phyloP scores from a whole-genome alignment of 2,329 filamentous ascomycete genomes.

The Sordariomycetes sp. region DNA sequence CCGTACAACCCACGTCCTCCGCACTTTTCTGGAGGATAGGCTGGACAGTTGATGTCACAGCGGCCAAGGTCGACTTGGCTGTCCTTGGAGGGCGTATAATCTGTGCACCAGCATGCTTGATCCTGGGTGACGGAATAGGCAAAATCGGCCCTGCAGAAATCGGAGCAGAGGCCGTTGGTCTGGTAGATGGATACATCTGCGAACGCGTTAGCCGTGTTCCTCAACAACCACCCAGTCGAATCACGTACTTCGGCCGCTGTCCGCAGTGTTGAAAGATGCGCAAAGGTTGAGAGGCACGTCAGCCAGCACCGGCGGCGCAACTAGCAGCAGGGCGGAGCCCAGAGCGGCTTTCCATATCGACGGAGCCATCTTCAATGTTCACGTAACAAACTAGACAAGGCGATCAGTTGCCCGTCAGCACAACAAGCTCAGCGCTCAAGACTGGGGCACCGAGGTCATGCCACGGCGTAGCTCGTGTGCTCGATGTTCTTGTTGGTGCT shows the following conservation, averaged over 20 bases:
- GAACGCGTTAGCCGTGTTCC: slow-evolving; percentile 3
- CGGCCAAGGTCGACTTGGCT: slow-evolving; percentile 27
- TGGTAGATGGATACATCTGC: slow-evolving; percentile 50
- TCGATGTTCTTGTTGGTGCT: not conserved
- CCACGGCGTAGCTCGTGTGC: not conserved
- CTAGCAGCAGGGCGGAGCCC: not conserved
- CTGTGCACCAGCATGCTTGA: slow-evolving; percentile 65
- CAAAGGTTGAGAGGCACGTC: slow-evolving; percentile 16
- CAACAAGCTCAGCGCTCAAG: not conserved
- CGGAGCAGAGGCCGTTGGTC: slow-evolving; percentile 60
- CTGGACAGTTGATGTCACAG: slow-evolving; percentile 56
- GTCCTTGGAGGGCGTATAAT: slow-evolving; percentile 48
- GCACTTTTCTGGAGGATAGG: slow-evolving; percentile 58
- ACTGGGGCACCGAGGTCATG: not conserved
- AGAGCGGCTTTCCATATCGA: not conserved
- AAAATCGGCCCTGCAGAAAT: slow-evolving; percentile 46
- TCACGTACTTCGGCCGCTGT: slow-evolving; percentile 1
- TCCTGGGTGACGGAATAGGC: slow-evolving; percentile 62
- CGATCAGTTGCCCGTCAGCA: not conserved
- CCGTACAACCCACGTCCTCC: slow-evolving; percentile 53
- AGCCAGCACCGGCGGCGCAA: not conserved
- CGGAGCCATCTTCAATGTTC: slow-evolving; percentile 1
- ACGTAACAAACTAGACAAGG: not conserved
- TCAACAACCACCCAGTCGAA: not conserved
- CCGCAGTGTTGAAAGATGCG: slow-evolving; percentile 24